phyloP scores from a whole-genome alignment of 257 asterid species.

The Solanum habrochaites region DNA sequence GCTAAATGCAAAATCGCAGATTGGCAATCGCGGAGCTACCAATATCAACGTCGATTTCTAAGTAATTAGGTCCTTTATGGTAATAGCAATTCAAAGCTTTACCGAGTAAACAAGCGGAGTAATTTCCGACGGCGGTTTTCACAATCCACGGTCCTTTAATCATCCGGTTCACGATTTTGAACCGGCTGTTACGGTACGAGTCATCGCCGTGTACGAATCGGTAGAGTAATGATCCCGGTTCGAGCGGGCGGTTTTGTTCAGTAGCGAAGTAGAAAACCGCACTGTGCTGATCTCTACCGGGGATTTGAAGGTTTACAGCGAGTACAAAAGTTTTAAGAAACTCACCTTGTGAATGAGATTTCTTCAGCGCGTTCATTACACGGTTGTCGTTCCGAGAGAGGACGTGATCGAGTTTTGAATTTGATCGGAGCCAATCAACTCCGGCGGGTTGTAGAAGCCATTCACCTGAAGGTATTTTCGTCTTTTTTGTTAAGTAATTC shows the following conservation, averaged over 20 bases:
- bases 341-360: conserved; percentile 16
- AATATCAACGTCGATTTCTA: conserved; percentile 86
- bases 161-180: conserved; percentile 77
- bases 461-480: conserved; percentile 50
- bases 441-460: conserved; percentile 82
- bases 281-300: conserved; percentile 83
- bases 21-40: conserved; percentile 87
- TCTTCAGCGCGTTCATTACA: conserved; percentile 41
- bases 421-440: conserved; percentile 89
- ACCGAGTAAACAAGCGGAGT: conserved; percentile 80
- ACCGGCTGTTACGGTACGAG: conserved; percentile 56
- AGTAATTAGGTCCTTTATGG: conserved; percentile 52
- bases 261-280: conserved; percentile 80
- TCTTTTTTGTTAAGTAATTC: conserved; percentile 49
- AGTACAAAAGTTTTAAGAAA: conserved; percentile 40
- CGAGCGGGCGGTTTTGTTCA: conserved; percentile 37
- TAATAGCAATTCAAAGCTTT: conserved; percentile 73
- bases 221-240: conserved; percentile 45
- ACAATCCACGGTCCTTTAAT: conserved; percentile 96
- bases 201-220: conserved; percentile 67
- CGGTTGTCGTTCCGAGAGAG: conserved; percentile 79
- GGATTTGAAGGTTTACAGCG: conserved; percentile 80
- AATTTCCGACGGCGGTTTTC: conserved; percentile 75
- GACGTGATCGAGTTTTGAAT: conserved; percentile 66
- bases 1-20: conserved; percentile 78